Evolutionary conservation across 257 asterid species (phyloP).

Genomic region (Nicotiana knightiana): DNA sequence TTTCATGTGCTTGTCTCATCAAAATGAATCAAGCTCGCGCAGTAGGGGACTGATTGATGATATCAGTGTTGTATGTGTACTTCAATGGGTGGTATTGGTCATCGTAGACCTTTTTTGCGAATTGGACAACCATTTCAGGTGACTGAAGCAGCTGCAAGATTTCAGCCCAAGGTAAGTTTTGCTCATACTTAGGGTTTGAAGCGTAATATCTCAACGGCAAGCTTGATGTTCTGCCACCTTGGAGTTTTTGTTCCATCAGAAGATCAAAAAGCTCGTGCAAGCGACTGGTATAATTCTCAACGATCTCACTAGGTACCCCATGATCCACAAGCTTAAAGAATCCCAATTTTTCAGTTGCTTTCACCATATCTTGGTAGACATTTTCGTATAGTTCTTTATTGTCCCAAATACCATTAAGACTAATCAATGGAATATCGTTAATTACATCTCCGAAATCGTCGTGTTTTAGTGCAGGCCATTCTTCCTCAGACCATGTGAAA

Average conservation of each 20-base stretch:
- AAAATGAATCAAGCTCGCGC: neutral
- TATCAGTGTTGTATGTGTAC: neutral
- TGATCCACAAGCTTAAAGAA: conserved; percentile 24
- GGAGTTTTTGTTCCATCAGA: conserved; percentile 21
- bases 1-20: too few relatives aligned
- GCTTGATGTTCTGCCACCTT: conserved; percentile 14
- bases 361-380: conserved; percentile 17
- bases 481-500: conserved; percentile 18
- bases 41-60: neutral
- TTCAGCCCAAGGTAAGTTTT: conserved; percentile 27
- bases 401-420: neutral
- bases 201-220: conserved; percentile 21
- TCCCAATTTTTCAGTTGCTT: conserved; percentile 20
- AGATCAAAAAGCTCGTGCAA: conserved; percentile 20
- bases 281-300: neutral
- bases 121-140: conserved; percentile 16
- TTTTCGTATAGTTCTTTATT: neutral
- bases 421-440: conserved; percentile 19
- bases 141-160: conserved; percentile 25
- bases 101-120: conserved; percentile 13
- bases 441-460: conserved; percentile 5
- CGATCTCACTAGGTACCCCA: conserved; percentile 15
- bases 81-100: conserved; percentile 16
- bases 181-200: conserved; percentile 13
- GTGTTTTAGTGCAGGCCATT: conserved; percentile 19